A percentile compares a stretch with the other conserved stretches of the same genome.
phyloP scores from a whole-genome alignment of 768 basidiomycete genomes.

The Boletus subparvulus region DNA sequence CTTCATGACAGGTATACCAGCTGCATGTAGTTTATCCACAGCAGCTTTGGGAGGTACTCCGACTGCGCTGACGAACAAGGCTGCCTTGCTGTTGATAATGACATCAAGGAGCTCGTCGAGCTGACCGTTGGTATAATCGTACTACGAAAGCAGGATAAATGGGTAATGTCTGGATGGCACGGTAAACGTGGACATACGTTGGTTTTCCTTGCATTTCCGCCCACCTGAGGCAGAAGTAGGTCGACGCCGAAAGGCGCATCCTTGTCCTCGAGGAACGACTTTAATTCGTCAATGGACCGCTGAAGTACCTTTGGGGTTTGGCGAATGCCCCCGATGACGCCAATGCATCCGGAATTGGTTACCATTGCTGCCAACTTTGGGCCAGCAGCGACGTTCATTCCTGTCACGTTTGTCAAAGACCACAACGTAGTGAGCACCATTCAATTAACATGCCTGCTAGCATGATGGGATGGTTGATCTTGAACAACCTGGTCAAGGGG shows the following conservation, averaged over 20 bases:
- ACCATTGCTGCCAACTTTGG: slow-evolving; percentile 84
- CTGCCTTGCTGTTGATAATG: slow-evolving; percentile 68
- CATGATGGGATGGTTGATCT: slow-evolving; percentile 81
- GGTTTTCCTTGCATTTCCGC: slow-evolving; percentile 80
- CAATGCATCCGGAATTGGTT: slow-evolving; percentile 88
- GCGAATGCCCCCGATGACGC: slow-evolving; percentile 82
- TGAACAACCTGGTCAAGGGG: slow-evolving; percentile 72
- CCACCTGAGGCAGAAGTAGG: slow-evolving; percentile 78
- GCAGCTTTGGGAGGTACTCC: slow-evolving; percentile 83
- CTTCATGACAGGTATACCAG: slow-evolving; percentile 86
- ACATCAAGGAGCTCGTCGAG: slow-evolving; percentile 76
- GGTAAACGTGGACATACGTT: slow-evolving; percentile 45
- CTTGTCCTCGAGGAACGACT: slow-evolving; percentile 70
- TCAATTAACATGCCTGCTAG: slow-evolving; percentile 53
- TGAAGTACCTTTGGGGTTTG: slow-evolving; percentile 73
- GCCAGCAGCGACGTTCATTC: slow-evolving; percentile 85
- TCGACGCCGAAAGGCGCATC: slow-evolving; percentile 81
- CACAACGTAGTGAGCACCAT: not conserved
- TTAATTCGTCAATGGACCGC: slow-evolving; percentile 68
- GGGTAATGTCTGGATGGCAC: not conserved
- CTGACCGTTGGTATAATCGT: slow-evolving; percentile 78
- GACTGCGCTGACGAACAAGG: slow-evolving; percentile 81
- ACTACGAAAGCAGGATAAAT: slow-evolving; percentile 28
- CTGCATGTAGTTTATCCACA: slow-evolving; percentile 78
- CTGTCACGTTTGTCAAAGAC: slow-evolving; percentile 11